Conservation (phyloP, 148 eudicot species). For the Vaccinium darrowii region DNA sequence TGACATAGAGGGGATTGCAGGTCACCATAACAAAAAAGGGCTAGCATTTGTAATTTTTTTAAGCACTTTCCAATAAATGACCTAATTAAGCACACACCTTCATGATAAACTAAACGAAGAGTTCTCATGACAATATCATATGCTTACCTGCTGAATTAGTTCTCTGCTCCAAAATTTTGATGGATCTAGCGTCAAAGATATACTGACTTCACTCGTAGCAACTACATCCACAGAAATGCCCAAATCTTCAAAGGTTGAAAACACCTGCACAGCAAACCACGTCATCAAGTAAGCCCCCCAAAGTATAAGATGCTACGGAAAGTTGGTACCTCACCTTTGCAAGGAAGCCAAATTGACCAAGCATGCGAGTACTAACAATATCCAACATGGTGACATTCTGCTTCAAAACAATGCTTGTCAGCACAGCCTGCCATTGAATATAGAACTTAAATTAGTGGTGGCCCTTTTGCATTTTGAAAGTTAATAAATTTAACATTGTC, state of each 20-base stretch:
- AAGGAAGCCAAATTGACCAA: conserved; percentile 88
- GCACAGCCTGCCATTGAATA: conserved; percentile 52
- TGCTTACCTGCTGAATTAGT: conserved; percentile 90
- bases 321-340: conserved; percentile 51
- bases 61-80: not conserved
- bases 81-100: not conserved
- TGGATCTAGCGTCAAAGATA: conserved; percentile 84
- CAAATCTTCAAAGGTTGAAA: conserved; percentile 75
- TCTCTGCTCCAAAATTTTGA: conserved; percentile 95
- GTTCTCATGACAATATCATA: conserved; percentile 19
- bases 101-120: not conserved
- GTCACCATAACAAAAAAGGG: not conserved
- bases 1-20: not conserved
- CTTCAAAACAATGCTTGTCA: conserved; percentile 89
- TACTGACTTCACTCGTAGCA: conserved; percentile 94
- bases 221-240: conserved; percentile 93
- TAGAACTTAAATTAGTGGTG: not conserved
- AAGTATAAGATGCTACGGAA: not conserved
- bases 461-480: not conserved
- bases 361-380: conserved; percentile 89
- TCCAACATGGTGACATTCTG: conserved; percentile 90
- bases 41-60: not conserved
- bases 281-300: not conserved
- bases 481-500: not conserved
- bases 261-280: conserved; percentile 44